Evolutionary conservation across 371 early-diverging fungal species (phyloP), one percentile per base, ranked within the genome.

Genomic region (Phascolomyces articulosus): DNA sequence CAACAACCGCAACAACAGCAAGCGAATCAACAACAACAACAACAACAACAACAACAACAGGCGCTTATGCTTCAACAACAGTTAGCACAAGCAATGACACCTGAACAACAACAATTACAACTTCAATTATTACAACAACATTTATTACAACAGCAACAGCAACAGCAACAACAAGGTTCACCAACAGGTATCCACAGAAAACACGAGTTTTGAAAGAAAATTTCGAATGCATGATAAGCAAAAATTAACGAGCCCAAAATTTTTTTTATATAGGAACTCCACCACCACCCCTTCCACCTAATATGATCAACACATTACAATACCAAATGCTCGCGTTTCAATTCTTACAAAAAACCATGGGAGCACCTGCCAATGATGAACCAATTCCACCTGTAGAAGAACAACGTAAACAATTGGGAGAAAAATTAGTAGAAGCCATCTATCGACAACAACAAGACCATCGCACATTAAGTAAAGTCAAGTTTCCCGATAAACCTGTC

Each of bases 61-160:
- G 56, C 77, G 87, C 21, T 82, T 92, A 55, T 79, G 90, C 73
- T 92, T 34, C 87, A 89, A 63, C 75, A 85, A 70, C 82, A 82
- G 44, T 79, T 93, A 28, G 90, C 90, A 55, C 78, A 84, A 58
- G 73, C 75, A 11, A 63, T 62, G 44, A 60, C 38, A 13, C 49
- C 67, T 58, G 49, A 84, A 40, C 80, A 83, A 28, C 77, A 73
- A 24, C 83, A 79, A 53, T 61, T 72, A 24, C 79, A 75, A 54
- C 64, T 58, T 8, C 74, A 73, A 24, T 53, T 69, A 40, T 59
- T 61, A 16, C 75, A 74, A 27, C 73, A 70, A 24, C 72, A 73
- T 3, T 65, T 38, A 57, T 63, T 56, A 64, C 78, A 64, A 63
- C 78, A n/a, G n/a, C n/a, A n/a, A n/a, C n/a, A n/a, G n/a, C n/a